phyloP scores from a whole-genome alignment of 192 early-diverging fungal species.

The Umbelopsis sp. region DNA sequence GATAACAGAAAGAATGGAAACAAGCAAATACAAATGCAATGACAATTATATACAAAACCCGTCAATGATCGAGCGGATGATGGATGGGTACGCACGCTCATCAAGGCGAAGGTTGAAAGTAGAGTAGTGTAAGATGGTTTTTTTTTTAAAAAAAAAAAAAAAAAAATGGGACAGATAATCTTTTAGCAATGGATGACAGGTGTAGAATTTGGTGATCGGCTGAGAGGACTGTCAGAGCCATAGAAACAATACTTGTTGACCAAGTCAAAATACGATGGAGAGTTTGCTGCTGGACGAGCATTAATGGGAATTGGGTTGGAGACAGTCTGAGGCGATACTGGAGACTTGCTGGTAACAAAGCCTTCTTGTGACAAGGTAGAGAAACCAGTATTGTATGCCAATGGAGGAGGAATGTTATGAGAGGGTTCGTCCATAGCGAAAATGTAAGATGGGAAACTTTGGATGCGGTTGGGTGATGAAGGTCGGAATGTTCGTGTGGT shows the following conservation, averaged over 20 bases:
- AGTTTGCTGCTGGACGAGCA: conserved; percentile 28
- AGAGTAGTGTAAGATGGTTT: neutral
- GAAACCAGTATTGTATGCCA: conserved; percentile 1
- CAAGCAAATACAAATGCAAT: too few relatives aligned
- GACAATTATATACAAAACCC: too few relatives aligned
- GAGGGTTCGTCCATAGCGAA: neutral
- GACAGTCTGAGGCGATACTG: neutral
- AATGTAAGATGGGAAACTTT: conserved; percentile 14
- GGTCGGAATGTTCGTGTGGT: neutral
- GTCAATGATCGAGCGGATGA: too few relatives aligned
- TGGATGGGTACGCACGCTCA: too few relatives aligned
- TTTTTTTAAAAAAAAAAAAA: neutral
- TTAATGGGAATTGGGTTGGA: conserved; percentile 6
- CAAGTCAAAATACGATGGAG: conserved; percentile 51
- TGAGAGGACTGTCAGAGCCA: conserved; percentile 28
- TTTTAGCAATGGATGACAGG: conserved; percentile 16
- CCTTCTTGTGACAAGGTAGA: conserved; percentile 8
- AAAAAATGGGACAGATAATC: neutral
- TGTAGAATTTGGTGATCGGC: conserved; percentile 27
- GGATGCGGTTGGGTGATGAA: neutral
- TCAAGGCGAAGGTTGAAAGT: too few relatives aligned
- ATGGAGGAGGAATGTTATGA: neutral
- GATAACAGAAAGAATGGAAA: too few relatives aligned
- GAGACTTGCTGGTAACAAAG: neutral
- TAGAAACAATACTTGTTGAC: conserved; percentile 63